These are phyloP conservation scores for Rhytidiadelphus loreus DNA, from an alignment of 225 moss, liverwort and hornwort species.

Conservation along the genomic window DNA sequence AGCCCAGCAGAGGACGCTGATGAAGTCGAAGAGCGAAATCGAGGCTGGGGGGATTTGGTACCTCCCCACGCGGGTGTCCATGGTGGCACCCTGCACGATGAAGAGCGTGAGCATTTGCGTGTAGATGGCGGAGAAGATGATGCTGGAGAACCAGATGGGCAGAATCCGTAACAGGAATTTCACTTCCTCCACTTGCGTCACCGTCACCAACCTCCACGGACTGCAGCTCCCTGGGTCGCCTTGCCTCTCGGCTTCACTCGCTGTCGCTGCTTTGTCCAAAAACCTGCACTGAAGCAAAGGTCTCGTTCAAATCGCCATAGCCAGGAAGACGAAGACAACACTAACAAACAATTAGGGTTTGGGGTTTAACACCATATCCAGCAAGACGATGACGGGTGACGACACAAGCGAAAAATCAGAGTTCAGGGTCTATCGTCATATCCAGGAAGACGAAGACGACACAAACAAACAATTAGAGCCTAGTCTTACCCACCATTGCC, in stretches of 20 bases:
- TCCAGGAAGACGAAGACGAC: not conserved
- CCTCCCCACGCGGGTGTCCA: conserved; percentile 45
- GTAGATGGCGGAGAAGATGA: conserved; percentile 70
- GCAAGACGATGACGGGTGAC: not conserved
- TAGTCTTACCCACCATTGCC: not conserved
- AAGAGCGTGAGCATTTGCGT: conserved; percentile 71
- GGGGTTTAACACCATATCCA: not conserved
- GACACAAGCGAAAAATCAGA: not conserved
- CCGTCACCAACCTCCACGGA: conserved; percentile 57
- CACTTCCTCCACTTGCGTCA: conserved; percentile 79
- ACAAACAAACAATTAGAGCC: not conserved
- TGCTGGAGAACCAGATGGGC: conserved; percentile 74
- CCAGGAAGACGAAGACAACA: not conserved
- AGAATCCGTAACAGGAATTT: conserved; percentile 55
- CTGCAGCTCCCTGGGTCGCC: conserved; percentile 9
- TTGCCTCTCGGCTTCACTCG: conserved; percentile 28
- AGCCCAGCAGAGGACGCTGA: conserved; percentile 64
- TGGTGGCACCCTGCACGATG: conserved; percentile 66
- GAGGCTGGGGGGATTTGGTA: conserved; percentile 64
- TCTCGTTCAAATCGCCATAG: not conserved
- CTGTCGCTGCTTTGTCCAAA: conserved; percentile 62
- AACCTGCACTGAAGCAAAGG: conserved; percentile 44
- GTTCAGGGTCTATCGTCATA: not conserved
- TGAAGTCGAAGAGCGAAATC: conserved; percentile 65
- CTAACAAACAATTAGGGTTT: not conserved